Evolutionary conservation across 345 rosid species (phyloP).

Genomic region (Eucalyptus brandiana): DNA sequence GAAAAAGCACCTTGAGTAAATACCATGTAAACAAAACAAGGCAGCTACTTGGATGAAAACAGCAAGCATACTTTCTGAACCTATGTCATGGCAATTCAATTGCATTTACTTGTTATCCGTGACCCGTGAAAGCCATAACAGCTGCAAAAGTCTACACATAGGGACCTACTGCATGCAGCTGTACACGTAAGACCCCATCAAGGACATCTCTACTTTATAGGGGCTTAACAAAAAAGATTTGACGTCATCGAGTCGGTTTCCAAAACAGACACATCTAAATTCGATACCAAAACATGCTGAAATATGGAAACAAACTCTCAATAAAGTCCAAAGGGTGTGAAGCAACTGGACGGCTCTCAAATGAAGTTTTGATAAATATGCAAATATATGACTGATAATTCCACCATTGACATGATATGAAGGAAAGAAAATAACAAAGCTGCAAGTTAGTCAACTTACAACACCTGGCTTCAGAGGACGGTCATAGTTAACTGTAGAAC

Average conservation of each 20-base stretch:
- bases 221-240: background rate
- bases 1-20: background rate
- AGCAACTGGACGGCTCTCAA: background rate
- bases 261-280: background rate
- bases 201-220: background rate
- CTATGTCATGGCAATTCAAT: background rate
- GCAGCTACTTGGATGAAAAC: background rate
- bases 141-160: background rate
- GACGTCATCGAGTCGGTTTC: background rate
- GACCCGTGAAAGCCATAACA: background rate
- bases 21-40: background rate
- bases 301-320: background rate
- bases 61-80: background rate
- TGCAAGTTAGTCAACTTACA: conserved; percentile 33
- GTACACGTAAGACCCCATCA: background rate
- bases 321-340: background rate
- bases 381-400: background rate
- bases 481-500: conserved; percentile 58
- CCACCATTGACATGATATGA: background rate
- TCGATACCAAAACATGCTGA: background rate
- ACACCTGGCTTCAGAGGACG: conserved; percentile 81
- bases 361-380: background rate
- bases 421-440: background rate
- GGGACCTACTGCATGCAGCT: background rate
- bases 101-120: background rate